phyloP scores from a whole-genome alignment of 2,329 filamentous ascomycete genomes.

The Fusarium musae region DNA sequence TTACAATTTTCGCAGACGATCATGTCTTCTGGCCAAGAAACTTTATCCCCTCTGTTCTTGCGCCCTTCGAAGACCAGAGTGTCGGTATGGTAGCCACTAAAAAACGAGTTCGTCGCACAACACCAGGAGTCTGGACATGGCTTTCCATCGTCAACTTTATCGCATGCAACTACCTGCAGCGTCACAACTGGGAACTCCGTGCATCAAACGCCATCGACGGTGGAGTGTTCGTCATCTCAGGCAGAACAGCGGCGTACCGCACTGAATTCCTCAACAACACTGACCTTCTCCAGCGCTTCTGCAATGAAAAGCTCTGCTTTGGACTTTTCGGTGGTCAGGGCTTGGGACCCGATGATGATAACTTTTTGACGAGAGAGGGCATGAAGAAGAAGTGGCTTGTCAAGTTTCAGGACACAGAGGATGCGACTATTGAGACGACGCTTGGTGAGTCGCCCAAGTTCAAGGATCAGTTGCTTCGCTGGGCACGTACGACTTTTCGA shows the following conservation, averaged over 20 bases:
- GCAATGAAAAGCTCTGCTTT: conserved; percentile 62
- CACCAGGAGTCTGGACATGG: conserved; percentile 42
- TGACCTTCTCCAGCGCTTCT: conserved; percentile 57
- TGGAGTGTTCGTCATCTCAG: conserved; percentile 68
- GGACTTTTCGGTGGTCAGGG: conserved; percentile 49
- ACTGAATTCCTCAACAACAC: conserved; percentile 59
- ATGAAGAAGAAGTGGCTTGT: conserved; percentile 63
- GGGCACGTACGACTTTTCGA: conserved; percentile 68
- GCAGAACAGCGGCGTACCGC: conserved; percentile 63
- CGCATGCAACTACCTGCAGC: conserved; percentile 67
- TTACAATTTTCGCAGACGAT: conserved; percentile 63
- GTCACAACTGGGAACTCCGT: conserved; percentile 71
- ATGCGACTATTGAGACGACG: conserved; percentile 62
- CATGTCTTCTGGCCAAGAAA: conserved; percentile 61
- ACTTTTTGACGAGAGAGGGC: conserved; percentile 67
- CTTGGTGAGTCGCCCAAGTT: conserved; percentile 64
- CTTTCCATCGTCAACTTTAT: conserved; percentile 63
- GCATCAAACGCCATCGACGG: conserved; percentile 67
- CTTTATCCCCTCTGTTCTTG: conserved; percentile 57
- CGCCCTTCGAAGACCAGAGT: conserved; percentile 55
- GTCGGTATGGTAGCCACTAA: conserved; percentile 68
- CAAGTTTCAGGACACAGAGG: conserved; percentile 62
- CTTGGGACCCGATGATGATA: conserved; percentile 67
- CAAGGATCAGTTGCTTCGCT: conserved; percentile 63
- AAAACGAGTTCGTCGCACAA: conserved; percentile 61